Base-by-base conservation (phyloP, 2,329 filamentous ascomycete species). In the Penicillium vulpinum region DNA sequence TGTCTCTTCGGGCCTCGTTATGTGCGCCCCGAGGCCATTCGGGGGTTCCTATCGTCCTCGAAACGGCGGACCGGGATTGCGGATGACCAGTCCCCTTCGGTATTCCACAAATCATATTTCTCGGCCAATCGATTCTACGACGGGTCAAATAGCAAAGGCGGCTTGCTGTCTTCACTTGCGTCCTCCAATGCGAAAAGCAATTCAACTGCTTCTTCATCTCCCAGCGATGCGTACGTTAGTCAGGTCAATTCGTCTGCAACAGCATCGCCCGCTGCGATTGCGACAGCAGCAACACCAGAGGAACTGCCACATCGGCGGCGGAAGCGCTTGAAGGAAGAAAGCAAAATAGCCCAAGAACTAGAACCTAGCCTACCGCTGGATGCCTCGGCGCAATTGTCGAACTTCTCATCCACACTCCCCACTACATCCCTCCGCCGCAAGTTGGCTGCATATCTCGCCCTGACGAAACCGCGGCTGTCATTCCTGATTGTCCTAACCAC, bases 381-480 rank as follows among this genome's bases (percentile, higher is more conserved):
- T 73, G 85, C 85, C 15, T 87, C 85, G 0, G 82, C 84, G 22
- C 81, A 80, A 59, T 74, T 88, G 39, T 84, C 85, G 7, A 79
- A 77, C 41, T 73, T 84, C 51, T 85, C 85, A 7, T 81, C 82
- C 13, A 73, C 78, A 22, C 81, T 86, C 53, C 84, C 85, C 11
- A 75, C 78, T 31, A 75, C 80, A 49, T 86, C 85, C 22, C 64
- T 86, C 41, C 81, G 82, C 59, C 90, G 92, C 56, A 83, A 85
- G 54, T 71, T 94, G 62, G 90, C 92, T 22, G 87, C 91, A 29
- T 91, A 91, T 67, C 87, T 99, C 61, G 90, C 94, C 26, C 87
- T 99, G 63, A 89, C 92, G n/a, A 99, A 99, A 73, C 94, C 94
- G 4, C 91, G 93, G 51, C 86, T 99, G 47, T 93, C 91, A 8